phyloP scores from a whole-genome alignment of 805 yeast genomes.

The Brettanomyces nanus region DNA sequence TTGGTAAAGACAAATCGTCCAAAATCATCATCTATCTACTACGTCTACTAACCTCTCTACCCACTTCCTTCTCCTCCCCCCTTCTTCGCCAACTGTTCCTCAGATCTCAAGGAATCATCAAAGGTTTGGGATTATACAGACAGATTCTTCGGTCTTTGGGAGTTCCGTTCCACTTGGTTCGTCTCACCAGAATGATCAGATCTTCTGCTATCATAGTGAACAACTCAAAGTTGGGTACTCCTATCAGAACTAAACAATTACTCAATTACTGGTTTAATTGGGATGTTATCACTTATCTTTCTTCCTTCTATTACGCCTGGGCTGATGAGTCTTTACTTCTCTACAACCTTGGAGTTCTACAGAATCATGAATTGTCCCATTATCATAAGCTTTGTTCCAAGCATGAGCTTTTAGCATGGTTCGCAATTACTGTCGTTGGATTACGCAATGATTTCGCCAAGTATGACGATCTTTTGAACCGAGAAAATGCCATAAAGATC shows the following conservation, averaged over 20 bases:
- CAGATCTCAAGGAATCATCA: constrained; percentile 13
- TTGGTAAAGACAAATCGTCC: constrained; percentile 68
- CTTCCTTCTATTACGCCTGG: constrained; percentile 53
- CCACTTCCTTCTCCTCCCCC: not conserved
- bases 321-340: constrained; percentile 57
- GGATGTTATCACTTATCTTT: constrained; percentile 39
- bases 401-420: constrained; percentile 67
- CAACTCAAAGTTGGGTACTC: constrained; percentile 9
- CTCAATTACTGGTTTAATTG: constrained; percentile 32
- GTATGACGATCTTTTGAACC: constrained; percentile 33
- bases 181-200: constrained; percentile 27
- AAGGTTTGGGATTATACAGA: constrained; percentile 48
- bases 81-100: constrained; percentile 5
- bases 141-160: constrained; percentile 65
- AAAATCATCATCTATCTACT: constrained; percentile 54
- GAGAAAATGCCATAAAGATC: constrained; percentile 45
- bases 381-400: constrained; percentile 33
- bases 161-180: constrained; percentile 49
- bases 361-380: constrained; percentile 22
- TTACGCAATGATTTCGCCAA: constrained; percentile 42
- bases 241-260: constrained; percentile 16
- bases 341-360: constrained; percentile 43
- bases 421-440: constrained; percentile 51
- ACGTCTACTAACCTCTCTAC: constrained; percentile 31
- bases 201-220: constrained; percentile 13